Base-by-base conservation (phyloP, 2,329 filamentous ascomycete species). In the Xenoacremonium recifei region DNA sequence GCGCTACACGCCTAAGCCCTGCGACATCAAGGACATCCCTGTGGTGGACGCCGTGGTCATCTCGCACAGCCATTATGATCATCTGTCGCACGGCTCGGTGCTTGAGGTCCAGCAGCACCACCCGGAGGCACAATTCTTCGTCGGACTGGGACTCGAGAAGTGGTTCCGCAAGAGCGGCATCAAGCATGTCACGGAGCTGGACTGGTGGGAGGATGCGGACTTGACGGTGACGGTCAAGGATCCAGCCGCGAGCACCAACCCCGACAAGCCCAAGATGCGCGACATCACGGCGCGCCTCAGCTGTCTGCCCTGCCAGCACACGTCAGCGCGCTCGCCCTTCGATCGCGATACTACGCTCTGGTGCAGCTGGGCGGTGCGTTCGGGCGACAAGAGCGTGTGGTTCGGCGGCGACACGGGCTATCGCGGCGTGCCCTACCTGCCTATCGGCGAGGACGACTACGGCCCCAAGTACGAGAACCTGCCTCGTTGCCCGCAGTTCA, bases 321-420 rank as follows among this genome's bases (percentile, higher is more conserved):
- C 80, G 4, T 87, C 82, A 2, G 85, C 83, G 5, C 75, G 91
- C 30, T 77, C 73, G 0, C 67, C 75, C 0, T 82, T 84, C 47
- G 89, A 96, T 67, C 81, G 80, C 49, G 78, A 80, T 47, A 77
- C 76, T 31, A 95, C 91, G 0, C 77, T 97, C 5, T 97, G 92
- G 92, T 82, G 84, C 33, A 91, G 86, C 10, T 97, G 91, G 90
- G 84, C 79, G 39, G 76, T 97, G 15, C 72, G 76, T 21, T 88
- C 85, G 1, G 85, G 82, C 17, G 80, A 78, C 15, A 85, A 84
- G 56, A 89, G 84, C n/a, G 79, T 96, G 30, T 96, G 84, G 73
- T 96, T 96, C 62, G 89, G 71, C 49, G 89, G 89, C 48, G 92
- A 97, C 68, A 96, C 92, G 2, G 92, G 91, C 31, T 97, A 97